Base-by-base conservation (phyloP, 2,329 filamentous ascomycete genomes). In the Arthroderma sp. region DNA sequence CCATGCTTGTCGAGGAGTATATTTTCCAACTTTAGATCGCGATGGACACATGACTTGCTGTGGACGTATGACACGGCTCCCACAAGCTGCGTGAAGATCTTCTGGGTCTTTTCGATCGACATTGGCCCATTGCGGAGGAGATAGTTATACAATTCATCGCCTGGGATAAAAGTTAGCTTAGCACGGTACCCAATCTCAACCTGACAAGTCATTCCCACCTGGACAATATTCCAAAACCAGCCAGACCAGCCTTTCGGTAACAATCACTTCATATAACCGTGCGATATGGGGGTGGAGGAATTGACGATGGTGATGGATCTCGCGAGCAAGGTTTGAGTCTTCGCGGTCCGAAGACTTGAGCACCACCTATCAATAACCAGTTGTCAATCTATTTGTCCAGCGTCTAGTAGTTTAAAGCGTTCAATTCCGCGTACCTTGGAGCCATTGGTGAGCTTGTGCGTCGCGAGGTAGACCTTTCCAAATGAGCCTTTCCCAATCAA, bases 201-300 rank as follows among this genome's bases (percentile, higher is more conserved):
- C 31, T 42, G 45, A 39, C 4, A 49, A 41, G 36, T 5, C 11
- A 28, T 40, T 44, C 68, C 42, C 76, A 87, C 85, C 88, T 50
- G 85, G 82, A 65, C 91, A 98, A 62, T 94, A 98, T 68, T 98
- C 91, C 57, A 98, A 70, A 29, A 93, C 91, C 58, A 98, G 74
- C 91, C 91, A 98, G 43, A 98, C 93, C 62, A 96, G 66, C 41
- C 72, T 80, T 66, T 98, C 91, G 1, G 91, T 98, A 50, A 98
- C 88, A 56, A 98, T 94, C 48, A 98, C 89, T 70, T 98, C 91
- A 70, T 98, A 96, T 22, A 98, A 72, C 42, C 91, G 78, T 38
- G 91, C 88, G 56, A 98, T 98, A 66, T 98, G 91, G 22, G 91
- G 91, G 60, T 98, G 91, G 52, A 94, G 76, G 65, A 98, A 95